Evolutionary conservation across 495 filamentous ascomycete genomes (phyloP).

Genomic region (Penicillium bialowiezense): DNA sequence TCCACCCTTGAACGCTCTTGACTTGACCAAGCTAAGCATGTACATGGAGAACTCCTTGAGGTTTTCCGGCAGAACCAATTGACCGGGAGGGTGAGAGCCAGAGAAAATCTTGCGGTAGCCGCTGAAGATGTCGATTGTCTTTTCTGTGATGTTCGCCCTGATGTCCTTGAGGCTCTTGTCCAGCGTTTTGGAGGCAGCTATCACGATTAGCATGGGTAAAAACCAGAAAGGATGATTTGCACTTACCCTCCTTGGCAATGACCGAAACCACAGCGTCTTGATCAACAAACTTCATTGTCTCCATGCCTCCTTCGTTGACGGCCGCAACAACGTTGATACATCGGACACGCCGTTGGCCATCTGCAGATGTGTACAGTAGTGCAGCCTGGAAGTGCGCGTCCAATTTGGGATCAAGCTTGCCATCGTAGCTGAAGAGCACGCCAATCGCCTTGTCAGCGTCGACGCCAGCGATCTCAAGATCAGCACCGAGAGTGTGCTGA

Average conservation of each 20-base stretch:
- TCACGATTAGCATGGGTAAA: background rate
- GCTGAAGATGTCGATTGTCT: slow-evolving; percentile 91
- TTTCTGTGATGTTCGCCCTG: slow-evolving; percentile 79
- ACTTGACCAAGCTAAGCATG: slow-evolving; percentile 89
- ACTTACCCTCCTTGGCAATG: slow-evolving; percentile 80
- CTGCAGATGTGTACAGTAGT: slow-evolving; percentile 87
- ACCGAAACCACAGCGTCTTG: slow-evolving; percentile 88
- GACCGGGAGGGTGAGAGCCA: slow-evolving; percentile 81
- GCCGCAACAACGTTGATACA: slow-evolving; percentile 92
- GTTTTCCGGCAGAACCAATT: slow-evolving; percentile 92
- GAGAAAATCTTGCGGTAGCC: slow-evolving; percentile 90
- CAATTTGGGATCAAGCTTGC: slow-evolving; percentile 91
- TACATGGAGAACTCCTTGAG: slow-evolving; percentile 98
- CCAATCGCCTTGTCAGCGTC: slow-evolving; percentile 92
- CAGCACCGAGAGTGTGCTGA: slow-evolving; percentile 90
- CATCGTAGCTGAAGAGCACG: slow-evolving; percentile 93
- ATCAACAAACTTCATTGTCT: slow-evolving; percentile 87
- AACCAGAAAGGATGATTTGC: too few species aligned
- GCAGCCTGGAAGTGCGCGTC: slow-evolving; percentile 98
- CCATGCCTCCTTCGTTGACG: slow-evolving; percentile 78
- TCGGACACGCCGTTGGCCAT: slow-evolving; percentile 84
- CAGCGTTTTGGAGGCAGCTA: slow-evolving; percentile 74
- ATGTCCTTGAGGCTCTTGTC: slow-evolving; percentile 85
- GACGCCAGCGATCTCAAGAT: slow-evolving; percentile 90
- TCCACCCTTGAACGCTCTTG: slow-evolving; percentile 89